Base-by-base conservation (phyloP, 2,329 filamentous ascomycete species). In the Aotearoamyces nothofagi region DNA sequence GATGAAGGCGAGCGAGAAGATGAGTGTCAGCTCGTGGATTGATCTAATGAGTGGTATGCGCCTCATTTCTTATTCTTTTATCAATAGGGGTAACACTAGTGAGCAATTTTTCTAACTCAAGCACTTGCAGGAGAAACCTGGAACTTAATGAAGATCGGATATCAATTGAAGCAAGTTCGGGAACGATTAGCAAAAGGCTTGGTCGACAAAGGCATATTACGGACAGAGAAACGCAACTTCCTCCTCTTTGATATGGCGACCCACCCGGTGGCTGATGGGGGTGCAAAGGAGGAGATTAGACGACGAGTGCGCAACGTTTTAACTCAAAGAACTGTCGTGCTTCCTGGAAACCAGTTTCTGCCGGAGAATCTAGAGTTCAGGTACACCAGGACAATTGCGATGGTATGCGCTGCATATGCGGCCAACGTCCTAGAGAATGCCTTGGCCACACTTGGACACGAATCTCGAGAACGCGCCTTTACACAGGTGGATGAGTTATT, bases 91-190 rank as follows among this genome's bases (percentile, higher is more conserved):
- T 7, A 20, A 8, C 8, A 7, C 19, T 8, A 20, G 19, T n/a
- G 19, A 20, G n/a, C 19, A 7, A n/a, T 8, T n/a, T 27, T 28
- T 22, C 12, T 27, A 13, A 16, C 24, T 29, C 16, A 17, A 19
- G 15, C 20, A 29, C 29, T 22, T n/a, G 30, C 50, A 96, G 87
- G 90, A 53, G 90, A 98, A 58, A 98, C 90, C 31, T 98, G 90
- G 90, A 98, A 98, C 53, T 63, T 98, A 40, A 96, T 98, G 90
- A 98, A 98, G 66, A 98, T 98, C 46, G 90, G 90, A 53, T 98
- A 98, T 58, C 90, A 98, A 63, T 69, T 98, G 45, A 98, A 98
- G 63, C 90, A 98, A 66, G 90, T 98, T 34, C 84, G 90, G 51
- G 90, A 98, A 62, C 81, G 90, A 33, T 69, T 98, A 33, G 87